Conservation (phyloP, 1,284 basidiomycete species). For the Malassezia vespertilionis region DNA sequence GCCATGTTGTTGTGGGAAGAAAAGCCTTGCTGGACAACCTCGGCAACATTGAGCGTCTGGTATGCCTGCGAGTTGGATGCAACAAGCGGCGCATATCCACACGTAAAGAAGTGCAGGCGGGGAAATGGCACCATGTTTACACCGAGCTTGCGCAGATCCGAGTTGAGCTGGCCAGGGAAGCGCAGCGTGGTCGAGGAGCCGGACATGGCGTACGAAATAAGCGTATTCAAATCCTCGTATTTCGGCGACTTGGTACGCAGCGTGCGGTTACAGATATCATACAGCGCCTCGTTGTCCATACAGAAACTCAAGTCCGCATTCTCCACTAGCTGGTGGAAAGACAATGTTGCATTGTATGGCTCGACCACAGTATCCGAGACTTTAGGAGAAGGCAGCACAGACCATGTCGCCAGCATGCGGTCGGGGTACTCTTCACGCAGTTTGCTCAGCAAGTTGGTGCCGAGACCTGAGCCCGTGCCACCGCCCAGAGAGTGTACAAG, state of each 20-base stretch:
- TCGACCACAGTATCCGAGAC: constrained; percentile 93
- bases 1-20: constrained; percentile 52
- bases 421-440: constrained; percentile 51
- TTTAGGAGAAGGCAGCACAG: constrained; percentile 79
- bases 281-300: constrained; percentile 88
- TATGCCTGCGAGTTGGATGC: constrained; percentile 52
- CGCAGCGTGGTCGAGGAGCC: constrained; percentile 78
- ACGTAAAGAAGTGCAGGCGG: constrained; percentile 48
- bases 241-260: constrained; percentile 57
- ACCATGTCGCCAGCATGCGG: constrained; percentile 86
- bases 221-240: constrained; percentile 48
- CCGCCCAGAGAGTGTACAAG: constrained; percentile 84
- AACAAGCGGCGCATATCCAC: constrained; percentile 47
- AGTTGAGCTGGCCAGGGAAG: constrained; percentile 88
- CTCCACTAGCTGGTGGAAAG: constrained; percentile 81
- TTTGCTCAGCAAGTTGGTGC: constrained; percentile 45
- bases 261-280: constrained; percentile 68
- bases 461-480: constrained; percentile 52
- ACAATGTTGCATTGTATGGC: constrained; percentile 83
- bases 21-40: constrained; percentile 40
- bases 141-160: constrained; percentile 80
- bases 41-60: constrained; percentile 46
- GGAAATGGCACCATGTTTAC: constrained; percentile 62
- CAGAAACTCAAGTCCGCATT: constrained; percentile 77
- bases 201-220: constrained; percentile 75